Conservation (phyloP, 2,329 filamentous ascomycete genomes). For the Pyrenochaeta sp. region DNA sequence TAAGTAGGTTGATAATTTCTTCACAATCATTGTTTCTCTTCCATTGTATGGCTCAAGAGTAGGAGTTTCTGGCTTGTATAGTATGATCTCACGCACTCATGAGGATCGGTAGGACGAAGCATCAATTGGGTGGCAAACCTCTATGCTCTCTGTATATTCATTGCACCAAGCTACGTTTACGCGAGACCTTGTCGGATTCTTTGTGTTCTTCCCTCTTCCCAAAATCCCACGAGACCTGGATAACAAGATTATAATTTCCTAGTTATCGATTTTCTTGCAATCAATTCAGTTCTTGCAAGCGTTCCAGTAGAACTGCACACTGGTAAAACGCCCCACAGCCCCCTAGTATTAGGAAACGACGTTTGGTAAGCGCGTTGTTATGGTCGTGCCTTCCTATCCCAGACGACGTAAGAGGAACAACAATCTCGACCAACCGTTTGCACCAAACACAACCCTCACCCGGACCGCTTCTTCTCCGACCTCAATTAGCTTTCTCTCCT, state of each 20-base stretch:
- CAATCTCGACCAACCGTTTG: neutral
- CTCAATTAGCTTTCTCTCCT: neutral
- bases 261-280: too few species aligned
- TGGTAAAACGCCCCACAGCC: too few species aligned
- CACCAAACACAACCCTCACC: neutral
- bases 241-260: too few species aligned
- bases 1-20: neutral
- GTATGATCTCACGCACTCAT: neutral
- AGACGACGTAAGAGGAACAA: slow-evolving; percentile 1
- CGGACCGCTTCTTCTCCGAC: neutral
- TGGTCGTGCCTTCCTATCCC: slow-evolving; percentile 5
- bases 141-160: neutral
- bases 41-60: neutral
- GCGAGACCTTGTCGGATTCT: too few species aligned
- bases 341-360: neutral
- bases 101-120: neutral
- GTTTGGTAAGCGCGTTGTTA: neutral
- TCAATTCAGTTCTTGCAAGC: too few species aligned
- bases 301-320: too few species aligned
- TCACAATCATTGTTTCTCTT: neutral
- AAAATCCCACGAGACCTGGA: too few species aligned
- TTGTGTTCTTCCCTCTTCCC: too few species aligned
- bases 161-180: too few species aligned
- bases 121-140: neutral
- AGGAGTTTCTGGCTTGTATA: neutral